Percentiles rank a stretch among this genome's conserved stretches.
phyloP scores from a whole-genome alignment of 192 early-diverging fungal genomes.

The Oehlia diaphana region DNA sequence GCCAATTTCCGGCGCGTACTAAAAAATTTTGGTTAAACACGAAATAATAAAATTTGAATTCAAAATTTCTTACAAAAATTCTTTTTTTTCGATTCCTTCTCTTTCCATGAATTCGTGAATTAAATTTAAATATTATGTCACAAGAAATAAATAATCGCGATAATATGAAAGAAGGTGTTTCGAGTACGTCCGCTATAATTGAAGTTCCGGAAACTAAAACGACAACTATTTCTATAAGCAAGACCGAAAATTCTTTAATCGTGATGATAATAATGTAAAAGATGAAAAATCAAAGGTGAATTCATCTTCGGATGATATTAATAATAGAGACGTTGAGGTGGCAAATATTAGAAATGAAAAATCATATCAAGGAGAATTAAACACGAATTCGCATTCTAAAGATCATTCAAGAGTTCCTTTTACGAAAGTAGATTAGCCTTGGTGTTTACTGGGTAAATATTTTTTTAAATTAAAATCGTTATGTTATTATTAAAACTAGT shows the following conservation, averaged over 20 bases:
- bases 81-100: no score
- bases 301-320: no score
- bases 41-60: no score
- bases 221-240: not conserved
- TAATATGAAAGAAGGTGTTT: not conserved
- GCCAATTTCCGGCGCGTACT: no score
- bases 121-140: not conserved
- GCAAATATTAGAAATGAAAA: not conserved
- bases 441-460: not conserved
- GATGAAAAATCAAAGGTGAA: not conserved
- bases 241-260: not conserved
- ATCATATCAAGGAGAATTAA: no score
- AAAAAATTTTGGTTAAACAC: no score
- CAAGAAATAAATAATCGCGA: not conserved
- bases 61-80: no score
- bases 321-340: not conserved
- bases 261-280: not conserved
- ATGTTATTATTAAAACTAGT: not conserved
- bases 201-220: not conserved
- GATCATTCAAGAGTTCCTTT: not conserved
- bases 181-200: not conserved
- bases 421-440: not conserved
- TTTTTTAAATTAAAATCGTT: not conserved
- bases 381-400: no score
- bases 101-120: no score